Percentiles rank a stretch among this genome's conserved stretches.
phyloP scores from a whole-genome alignment of 2,329 filamentous ascomycete genomes.

The Apiospora sp. region DNA sequence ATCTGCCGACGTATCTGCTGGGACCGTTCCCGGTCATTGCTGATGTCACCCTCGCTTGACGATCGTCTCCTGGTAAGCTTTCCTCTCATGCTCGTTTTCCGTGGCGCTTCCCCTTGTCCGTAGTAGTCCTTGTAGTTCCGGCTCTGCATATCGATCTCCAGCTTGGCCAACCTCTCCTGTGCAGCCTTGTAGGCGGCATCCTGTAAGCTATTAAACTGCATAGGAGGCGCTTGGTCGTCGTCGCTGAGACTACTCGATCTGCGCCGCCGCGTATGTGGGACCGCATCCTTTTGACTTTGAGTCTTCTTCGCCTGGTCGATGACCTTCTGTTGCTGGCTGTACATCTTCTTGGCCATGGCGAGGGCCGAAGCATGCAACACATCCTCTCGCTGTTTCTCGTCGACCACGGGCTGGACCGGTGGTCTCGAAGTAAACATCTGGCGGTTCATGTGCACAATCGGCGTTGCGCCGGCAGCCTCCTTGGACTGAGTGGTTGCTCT shows the following conservation, averaged over 20 bases:
- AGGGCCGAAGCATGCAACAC: constrained; percentile 82
- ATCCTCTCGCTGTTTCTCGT: constrained; percentile 77
- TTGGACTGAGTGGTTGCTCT: constrained; percentile 54
- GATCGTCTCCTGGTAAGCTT: constrained; percentile 66
- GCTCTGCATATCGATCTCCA: constrained; percentile 72
- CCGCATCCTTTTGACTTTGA: constrained; percentile 42
- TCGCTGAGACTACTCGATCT: constrained; percentile 43
- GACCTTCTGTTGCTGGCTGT: constrained; percentile 71
- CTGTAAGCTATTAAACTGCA: constrained; percentile 72
- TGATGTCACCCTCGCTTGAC: constrained; percentile 70
- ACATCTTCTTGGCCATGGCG: constrained; percentile 91
- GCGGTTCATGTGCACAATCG: constrained; percentile 71
- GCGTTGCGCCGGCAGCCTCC: constrained; percentile 72
- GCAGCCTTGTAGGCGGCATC: constrained; percentile 88
- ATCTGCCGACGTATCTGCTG: constrained; percentile 80
- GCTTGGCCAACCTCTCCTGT: constrained; percentile 80
- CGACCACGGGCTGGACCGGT: constrained; percentile 73
- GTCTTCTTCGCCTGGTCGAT: constrained; percentile 58
- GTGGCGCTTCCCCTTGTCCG: constrained; percentile 51
- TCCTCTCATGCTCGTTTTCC: constrained; percentile 59
- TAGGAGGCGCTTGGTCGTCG: constrained; percentile 58
- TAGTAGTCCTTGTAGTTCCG: constrained; percentile 80
- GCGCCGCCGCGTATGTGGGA: constrained; percentile 41
- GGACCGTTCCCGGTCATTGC: constrained; percentile 73
- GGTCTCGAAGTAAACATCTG: constrained; percentile 83